Evolutionary conservation across 148 eudicot species (phyloP).

Genomic region (Chenopodium suecicum): DNA sequence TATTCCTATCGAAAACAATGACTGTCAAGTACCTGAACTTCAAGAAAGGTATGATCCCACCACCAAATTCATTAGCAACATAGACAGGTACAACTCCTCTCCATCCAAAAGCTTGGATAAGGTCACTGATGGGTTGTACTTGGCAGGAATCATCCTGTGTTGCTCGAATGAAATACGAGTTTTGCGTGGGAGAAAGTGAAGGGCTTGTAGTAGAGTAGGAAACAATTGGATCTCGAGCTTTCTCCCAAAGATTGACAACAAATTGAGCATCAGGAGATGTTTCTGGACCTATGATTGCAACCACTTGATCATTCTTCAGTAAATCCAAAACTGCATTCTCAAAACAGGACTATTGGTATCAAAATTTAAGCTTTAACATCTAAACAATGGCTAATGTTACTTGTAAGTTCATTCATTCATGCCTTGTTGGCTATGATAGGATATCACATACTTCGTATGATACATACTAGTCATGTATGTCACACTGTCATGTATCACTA

Average conservation of each 20-base stretch:
- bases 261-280: conserved; percentile 58
- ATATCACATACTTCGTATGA: no score
- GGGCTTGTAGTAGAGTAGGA: conserved; percentile 60
- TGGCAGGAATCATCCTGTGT: conserved; percentile 46
- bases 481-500: no score
- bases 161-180: conserved; percentile 58
- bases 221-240: conserved; percentile 54
- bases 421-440: no score
- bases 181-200: conserved; percentile 41
- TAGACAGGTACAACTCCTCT: conserved; percentile 50
- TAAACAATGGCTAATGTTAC: no score
- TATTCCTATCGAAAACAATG: neutral
- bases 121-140: conserved; percentile 42
- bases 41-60: no score
- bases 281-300: conserved; percentile 60
- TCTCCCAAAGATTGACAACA: conserved; percentile 44
- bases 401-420: no score
- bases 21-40: neutral
- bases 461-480: no score
- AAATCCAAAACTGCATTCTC: conserved; percentile 47
- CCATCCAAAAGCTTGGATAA: conserved; percentile 63
- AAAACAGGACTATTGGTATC: neutral
- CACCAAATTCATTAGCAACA: no score
- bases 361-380: neutral
- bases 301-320: conserved; percentile 47